Percentiles rank a stretch among this genome's conserved stretches.
Evolutionary conservation across 2,329 filamentous ascomycete species (phyloP).

Genomic region (Kalmusia sp.): DNA sequence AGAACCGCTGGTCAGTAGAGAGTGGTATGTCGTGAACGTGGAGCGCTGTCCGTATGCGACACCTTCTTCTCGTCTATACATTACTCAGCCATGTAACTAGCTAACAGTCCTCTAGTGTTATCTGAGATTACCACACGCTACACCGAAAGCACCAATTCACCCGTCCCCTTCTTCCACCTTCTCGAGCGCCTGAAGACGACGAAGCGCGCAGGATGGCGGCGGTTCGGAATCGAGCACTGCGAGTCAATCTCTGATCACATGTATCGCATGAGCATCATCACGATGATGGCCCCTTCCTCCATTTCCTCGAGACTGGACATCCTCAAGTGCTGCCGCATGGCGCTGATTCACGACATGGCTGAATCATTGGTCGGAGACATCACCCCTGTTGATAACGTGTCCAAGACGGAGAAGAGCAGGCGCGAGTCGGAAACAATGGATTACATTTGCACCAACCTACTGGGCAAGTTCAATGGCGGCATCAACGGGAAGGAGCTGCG

Average conservation of each 20-base stretch:
- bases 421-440: constrained; percentile 92
- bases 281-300: constrained; percentile 83
- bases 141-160: constrained; percentile 70
- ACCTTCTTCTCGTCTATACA: constrained; percentile 23
- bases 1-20: constrained; percentile 51
- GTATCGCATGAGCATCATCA: constrained; percentile 99
- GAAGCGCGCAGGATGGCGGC: constrained; percentile 93
- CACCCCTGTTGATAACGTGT: constrained; percentile 85
- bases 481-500: constrained; percentile 73
- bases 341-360: constrained; percentile 96
- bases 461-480: constrained; percentile 79
- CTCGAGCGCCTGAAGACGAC: constrained; percentile 94
- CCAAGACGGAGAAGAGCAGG: constrained; percentile 86
- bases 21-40: constrained; percentile 51
- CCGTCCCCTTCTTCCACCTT: constrained; percentile 91
- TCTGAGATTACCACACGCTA: constrained; percentile 66
- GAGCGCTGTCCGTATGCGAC: constrained; percentile 39
- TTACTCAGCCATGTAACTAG: neutral
- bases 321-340: constrained; percentile 89
- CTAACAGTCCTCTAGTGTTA: constrained; percentile 59
- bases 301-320: constrained; percentile 78
- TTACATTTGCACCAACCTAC: constrained; percentile 76
- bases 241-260: constrained; percentile 98
- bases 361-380: constrained; percentile 96
- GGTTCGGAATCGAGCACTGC: constrained; percentile 77